Conservation (phyloP, 306 rosid genomes). For the Argentina anserina region DNA sequence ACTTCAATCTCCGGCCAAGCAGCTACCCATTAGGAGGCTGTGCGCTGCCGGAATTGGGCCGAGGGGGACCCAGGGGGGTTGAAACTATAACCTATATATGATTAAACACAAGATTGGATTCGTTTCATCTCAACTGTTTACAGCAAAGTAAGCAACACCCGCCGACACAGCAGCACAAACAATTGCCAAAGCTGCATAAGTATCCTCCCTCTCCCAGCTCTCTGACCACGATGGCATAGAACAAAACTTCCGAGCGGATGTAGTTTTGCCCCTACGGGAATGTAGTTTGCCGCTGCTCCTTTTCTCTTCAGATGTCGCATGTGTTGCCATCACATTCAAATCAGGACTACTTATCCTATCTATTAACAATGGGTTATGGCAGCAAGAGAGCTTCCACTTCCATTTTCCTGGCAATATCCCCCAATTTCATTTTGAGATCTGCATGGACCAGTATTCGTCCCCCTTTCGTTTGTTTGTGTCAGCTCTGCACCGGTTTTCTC, state of each 20-base stretch:
- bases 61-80: too few relatives aligned
- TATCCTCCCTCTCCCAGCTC: constrained; percentile 90
- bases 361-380: constrained; percentile 34
- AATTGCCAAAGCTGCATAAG: constrained; percentile 76
- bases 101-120: background rate
- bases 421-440: constrained; percentile 30
- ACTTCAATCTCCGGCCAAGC: too few relatives aligned
- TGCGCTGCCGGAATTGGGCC: too few relatives aligned
- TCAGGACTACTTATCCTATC: constrained; percentile 38
- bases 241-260: constrained; percentile 42
- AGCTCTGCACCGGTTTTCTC: constrained; percentile 39
- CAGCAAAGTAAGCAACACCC: constrained; percentile 74
- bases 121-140: constrained; percentile 50
- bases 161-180: constrained; percentile 80
- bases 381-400: constrained; percentile 49
- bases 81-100: constrained; percentile 9
- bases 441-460: constrained; percentile 8
- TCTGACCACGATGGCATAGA: constrained; percentile 74
- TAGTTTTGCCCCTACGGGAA: constrained; percentile 50
- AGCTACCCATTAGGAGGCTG: too few relatives aligned
- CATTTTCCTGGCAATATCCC: constrained; percentile 59
- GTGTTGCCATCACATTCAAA: constrained; percentile 36
- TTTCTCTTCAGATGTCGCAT: constrained; percentile 35
- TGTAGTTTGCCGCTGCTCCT: constrained; percentile 33
- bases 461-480: constrained; percentile 21